Evolutionary conservation across 208 protist species (phyloP).

Genomic region (Acanthamoeba lenticulata): DNA sequence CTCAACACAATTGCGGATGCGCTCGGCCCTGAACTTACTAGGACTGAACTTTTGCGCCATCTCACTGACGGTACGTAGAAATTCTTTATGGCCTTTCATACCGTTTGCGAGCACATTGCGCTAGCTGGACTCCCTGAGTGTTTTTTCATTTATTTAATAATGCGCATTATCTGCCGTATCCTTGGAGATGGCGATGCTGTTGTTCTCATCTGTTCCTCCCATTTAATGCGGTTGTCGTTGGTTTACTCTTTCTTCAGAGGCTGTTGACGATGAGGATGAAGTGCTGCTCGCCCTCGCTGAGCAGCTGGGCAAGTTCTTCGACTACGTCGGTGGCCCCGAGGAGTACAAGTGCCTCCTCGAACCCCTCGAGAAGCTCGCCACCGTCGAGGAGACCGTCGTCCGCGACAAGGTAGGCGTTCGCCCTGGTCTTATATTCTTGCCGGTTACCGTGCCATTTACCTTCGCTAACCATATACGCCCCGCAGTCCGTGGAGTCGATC

Average conservation of each 20-base stretch:
- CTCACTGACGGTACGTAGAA: slow-evolving; percentile 91
- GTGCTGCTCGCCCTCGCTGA: slow-evolving; percentile 97
- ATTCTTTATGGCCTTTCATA: not conserved
- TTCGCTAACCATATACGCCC: not conserved
- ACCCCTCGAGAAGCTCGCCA: slow-evolving; percentile 96
- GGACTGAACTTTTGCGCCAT: slow-evolving; percentile 97
- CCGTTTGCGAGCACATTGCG: too few species aligned
- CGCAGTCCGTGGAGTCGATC: slow-evolving; percentile 85
- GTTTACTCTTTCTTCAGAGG: slow-evolving; percentile 73
- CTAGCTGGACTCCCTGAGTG: too few species aligned
- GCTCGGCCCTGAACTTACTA: slow-evolving; percentile 95
- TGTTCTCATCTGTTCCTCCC: not conserved
- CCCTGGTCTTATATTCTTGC: not conserved
- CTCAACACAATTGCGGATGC: slow-evolving; percentile 97
- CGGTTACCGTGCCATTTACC: not conserved
- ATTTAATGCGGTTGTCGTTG: not conserved
- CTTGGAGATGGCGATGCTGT: too few species aligned
- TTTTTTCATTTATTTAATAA: too few species aligned
- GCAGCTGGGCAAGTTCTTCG: slow-evolving; percentile 96
- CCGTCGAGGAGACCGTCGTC: slow-evolving; percentile 97
- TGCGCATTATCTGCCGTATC: too few species aligned
- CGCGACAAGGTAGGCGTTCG: slow-evolving; percentile 91
- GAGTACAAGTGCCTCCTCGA: slow-evolving; percentile 92
- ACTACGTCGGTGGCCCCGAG: slow-evolving; percentile 95
- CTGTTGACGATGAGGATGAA: slow-evolving; percentile 98